Evolutionary conservation across 352 stramenopile species (phyloP), one percentile per base, ranked within the genome.

Genomic region (Pythium coloratum): DNA sequence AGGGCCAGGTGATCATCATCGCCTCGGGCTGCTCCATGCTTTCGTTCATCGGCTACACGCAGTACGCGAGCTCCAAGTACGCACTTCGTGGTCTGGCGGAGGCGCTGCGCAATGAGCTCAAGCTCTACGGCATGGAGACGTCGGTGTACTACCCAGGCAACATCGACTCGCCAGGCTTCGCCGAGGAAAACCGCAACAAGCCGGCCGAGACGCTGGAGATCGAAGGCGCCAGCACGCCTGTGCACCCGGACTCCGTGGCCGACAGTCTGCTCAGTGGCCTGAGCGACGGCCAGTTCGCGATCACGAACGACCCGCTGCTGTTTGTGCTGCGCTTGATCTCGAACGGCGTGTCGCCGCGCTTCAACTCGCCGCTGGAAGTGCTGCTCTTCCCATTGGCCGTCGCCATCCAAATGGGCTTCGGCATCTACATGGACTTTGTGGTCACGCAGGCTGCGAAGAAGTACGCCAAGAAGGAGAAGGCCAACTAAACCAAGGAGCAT

Each of bases 31-130:
- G 86, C 28, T 81, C 76, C 16, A 76, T 96, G 34, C 78, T 88
- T 51, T 90, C 83, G 57, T 95, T 88, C 78, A 86, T 94, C 74
- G 88, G 88, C 51, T 94, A 92, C 75, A 76, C 81, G 28, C 76
- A 90, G 61, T 96, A 96, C 72, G 78, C 82, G 30, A 77, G 76
- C 53, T 81, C 84, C 63, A 96, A 96, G 78, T 96, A 91, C 63
- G 88, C 88, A 1, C 76, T 92, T 16, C 86, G 88, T 62, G 88
- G 86, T 10, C 75, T 95, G 46, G 82, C 84, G 9, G 88, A 96
- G 61, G 80, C 84, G 57, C 66, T 92, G 55, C 83, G 85, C 59
- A 93, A 92, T 58, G 88, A 96, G 69, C 74, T 96, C 26, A 73
- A 82, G 68, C 70, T 88, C 3, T 92, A 86, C 66, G 76, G 77